Base-by-base conservation (phyloP, 768 basidiomycete genomes). In the Tephrocybe sp. region DNA sequence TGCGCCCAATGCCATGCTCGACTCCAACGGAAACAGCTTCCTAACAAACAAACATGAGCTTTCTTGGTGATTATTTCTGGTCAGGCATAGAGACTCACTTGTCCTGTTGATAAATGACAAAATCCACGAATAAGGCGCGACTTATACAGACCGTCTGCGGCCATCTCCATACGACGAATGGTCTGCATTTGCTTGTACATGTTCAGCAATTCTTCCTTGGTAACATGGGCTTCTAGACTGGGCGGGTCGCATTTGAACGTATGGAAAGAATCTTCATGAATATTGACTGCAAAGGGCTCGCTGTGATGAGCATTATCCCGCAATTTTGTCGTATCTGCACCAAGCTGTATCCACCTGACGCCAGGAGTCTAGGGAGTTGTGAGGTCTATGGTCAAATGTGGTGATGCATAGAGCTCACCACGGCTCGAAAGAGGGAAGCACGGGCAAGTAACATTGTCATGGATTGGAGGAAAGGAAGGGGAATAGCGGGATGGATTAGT, bases 1-100 rank as follows among this genome's bases (percentile, higher is more conserved):
- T 76, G 33, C 76, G 74, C 18, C 79, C 78, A 60, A 97, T 94
- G 15, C 90, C 91, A 44, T 85, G 76, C 64, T 97, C 91, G 50
- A 97, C 80, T 44, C 95, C 95, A 54, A 97, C 93, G 0, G 94
- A 87, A 36, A 97, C 87, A n/a, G 95, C 95, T 86, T 98, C 95
- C 88, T 95, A 40, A 2, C n/a, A 16, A 15, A 18, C n/a, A 16
- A 15, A 15, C 23, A 27, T 21, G 7, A 42, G 18, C 23, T 12
- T 12, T 22, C n/a, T 31, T 22, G 22, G 15, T 19, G 13, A 36
- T 19, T 8, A 19, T 10, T 47, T 36, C 11, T 3, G 25, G 2
- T 5, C 55, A 97, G 67, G 33, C n/a, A n/a, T 16, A 16, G 19
- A 37, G 18, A 56, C 70, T 30, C 49, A 86, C 91, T 84, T 98